Evolutionary conservation across 2,329 filamentous ascomycete species (phyloP), one percentile per base, ranked within the genome.

Genomic region (Talaromyces rugulosus): DNA sequence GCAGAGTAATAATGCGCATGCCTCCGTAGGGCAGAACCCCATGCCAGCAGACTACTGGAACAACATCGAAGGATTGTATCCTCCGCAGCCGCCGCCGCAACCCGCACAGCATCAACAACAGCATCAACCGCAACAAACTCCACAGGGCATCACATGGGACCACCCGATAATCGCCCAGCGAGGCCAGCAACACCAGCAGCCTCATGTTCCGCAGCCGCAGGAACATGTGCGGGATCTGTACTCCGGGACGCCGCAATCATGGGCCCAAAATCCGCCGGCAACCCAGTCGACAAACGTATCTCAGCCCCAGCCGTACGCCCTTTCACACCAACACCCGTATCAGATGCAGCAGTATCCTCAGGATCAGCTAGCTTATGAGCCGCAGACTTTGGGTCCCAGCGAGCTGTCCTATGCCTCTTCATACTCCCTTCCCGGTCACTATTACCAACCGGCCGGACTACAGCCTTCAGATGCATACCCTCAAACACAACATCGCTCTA

Each of bases 1-100:
- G 31, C 51, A 56, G 50, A 53, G 50, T 62, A 71, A 69, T 59
- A 63, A 69, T 34, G 66, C 73, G 64, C 69, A 70, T 65, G 66
- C 66, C 31, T 59, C 71, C 58, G 69, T 71, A 63, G 65, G 68
- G 40, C 65, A 71, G 28, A 65, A 63, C 34, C 65, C 68, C 27
- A 65, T 76, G 16, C 66, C 69, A 18, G 58, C 70, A 9, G 75
- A 76, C n/a, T 78, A 74, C 64, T 78, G 76, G 76, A 69, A 68
- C 61, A 68, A 63, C 14, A 68, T 77, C 56, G 75, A 75, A 54
- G 57, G 71, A 6, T 60, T 77, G 42, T 78, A 75, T 61, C 31
- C 64, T 5, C 44, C 2, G 40, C 40, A 44, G 3, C 40, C 5
- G 40, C 40, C 18, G 3, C 40, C 42, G 42, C 42, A 47, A 47